phyloP scores from a whole-genome alignment of 345 rosid species.

The Pistacia integerrima region DNA sequence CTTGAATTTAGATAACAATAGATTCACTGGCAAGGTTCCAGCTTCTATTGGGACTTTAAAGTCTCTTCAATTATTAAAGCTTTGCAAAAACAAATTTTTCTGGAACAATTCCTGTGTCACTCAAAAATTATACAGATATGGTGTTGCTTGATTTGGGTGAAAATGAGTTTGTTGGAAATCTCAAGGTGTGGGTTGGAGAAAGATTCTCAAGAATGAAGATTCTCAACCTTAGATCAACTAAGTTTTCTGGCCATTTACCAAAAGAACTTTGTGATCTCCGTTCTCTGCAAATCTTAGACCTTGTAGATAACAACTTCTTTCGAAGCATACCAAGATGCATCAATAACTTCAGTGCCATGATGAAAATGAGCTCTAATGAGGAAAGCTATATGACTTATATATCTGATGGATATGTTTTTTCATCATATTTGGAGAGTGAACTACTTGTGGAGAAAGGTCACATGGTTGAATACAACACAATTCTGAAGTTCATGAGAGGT shows the following conservation, averaged over 20 bases:
- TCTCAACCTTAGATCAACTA: slow-evolving; percentile 19
- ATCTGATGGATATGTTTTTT: no score
- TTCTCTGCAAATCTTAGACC: not conserved
- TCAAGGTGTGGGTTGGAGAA: slow-evolving; percentile 3
- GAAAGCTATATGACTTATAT: no score
- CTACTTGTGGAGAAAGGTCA: not conserved
- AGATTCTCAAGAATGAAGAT: not conserved
- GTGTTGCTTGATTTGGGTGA: not conserved
- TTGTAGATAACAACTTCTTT: not conserved
- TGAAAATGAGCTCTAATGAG: no score
- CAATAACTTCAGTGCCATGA: not conserved
- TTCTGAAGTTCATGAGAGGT: not conserved
- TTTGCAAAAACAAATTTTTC: not conserved
- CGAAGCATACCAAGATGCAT: not conserved
- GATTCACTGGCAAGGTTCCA: not conserved
- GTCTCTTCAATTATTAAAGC: not conserved
- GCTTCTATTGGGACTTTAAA: not conserved
- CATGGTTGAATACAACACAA: not conserved
- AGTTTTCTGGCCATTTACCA: not conserved
- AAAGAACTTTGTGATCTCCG: not conserved
- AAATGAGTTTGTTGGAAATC: slow-evolving; percentile 6
- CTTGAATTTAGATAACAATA: slow-evolving; percentile 12
- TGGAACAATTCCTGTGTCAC: not conserved
- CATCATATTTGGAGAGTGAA: not conserved
- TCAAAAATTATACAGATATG: not conserved